These are phyloP conservation scores for Fusarium marasasianum DNA, from an alignment of 2,329 filamentous ascomycete species.

Conservation along the genomic window DNA sequence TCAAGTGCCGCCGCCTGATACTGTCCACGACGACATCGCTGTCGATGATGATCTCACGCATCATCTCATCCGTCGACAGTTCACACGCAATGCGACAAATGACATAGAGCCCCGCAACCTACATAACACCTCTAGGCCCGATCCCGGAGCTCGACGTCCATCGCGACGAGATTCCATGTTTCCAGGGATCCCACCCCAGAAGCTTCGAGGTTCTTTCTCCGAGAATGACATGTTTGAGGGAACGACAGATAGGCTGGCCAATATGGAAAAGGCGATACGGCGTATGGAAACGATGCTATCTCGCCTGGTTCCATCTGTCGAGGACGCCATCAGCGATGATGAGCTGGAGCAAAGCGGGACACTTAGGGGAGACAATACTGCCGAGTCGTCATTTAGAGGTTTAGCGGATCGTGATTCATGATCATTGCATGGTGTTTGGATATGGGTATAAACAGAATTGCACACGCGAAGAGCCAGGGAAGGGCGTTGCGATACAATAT, in stretches of 20 bases:
- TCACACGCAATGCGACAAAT: slow-evolving; percentile 56
- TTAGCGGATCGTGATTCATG: slow-evolving; percentile 5
- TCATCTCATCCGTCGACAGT: slow-evolving; percentile 67
- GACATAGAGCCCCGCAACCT: slow-evolving; percentile 24
- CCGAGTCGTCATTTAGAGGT: slow-evolving; percentile 45
- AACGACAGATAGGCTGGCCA: slow-evolving; percentile 56
- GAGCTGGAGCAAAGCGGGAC: slow-evolving; percentile 45
- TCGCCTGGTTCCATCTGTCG: slow-evolving; percentile 48
- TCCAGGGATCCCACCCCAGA: slow-evolving; percentile 56
- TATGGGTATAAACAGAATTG: background rate
- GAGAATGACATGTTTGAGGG: slow-evolving; percentile 57
- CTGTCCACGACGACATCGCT: slow-evolving; percentile 64
- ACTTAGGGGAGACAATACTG: slow-evolving; percentile 41
- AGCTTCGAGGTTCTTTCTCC: slow-evolving; percentile 60
- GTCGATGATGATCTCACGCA: slow-evolving; percentile 68
- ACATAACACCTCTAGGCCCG: slow-evolving; percentile 38
- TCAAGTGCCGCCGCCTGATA: slow-evolving; percentile 73
- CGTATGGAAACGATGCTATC: slow-evolving; percentile 60
- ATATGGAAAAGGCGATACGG: slow-evolving; percentile 60
- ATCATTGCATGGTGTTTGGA: slow-evolving; percentile 12
- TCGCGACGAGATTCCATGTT: slow-evolving; percentile 67
- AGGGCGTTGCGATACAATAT: background rate
- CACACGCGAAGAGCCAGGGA: background rate
- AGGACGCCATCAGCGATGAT: slow-evolving; percentile 40
- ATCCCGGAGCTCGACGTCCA: slow-evolving; percentile 46